phyloP scores from a whole-genome alignment of 768 basidiomycete species.

The Kwoniella europaea region DNA sequence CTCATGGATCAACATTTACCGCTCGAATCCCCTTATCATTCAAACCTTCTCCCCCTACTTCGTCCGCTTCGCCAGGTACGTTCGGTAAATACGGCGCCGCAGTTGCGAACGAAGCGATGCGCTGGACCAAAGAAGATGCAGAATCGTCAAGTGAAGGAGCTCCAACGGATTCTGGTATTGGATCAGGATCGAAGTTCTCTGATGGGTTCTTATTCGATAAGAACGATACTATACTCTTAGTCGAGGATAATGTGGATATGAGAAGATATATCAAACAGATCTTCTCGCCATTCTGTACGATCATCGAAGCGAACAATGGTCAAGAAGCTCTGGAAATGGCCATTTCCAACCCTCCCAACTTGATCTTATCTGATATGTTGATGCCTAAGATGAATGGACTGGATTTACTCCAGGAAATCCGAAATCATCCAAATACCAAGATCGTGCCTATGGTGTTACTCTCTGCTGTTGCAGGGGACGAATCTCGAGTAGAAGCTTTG shows the following conservation, averaged over 20 bases:
- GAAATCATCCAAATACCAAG: constrained; percentile 38
- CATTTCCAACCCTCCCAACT: constrained; percentile 45
- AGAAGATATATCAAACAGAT: constrained; percentile 57
- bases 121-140: constrained; percentile 41
- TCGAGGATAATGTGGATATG: constrained; percentile 57
- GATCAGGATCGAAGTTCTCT: constrained; percentile 19
- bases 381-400: constrained; percentile 57
- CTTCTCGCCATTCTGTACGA: constrained; percentile 57
- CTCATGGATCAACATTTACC: constrained; percentile 51
- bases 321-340: constrained; percentile 51
- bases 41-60: neutral
- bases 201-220: constrained; percentile 55
- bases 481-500: constrained; percentile 58
- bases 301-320: constrained; percentile 57
- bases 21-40: constrained; percentile 42
- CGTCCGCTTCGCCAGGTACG: neutral
- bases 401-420: constrained; percentile 43
- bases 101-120: constrained; percentile 56
- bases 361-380: constrained; percentile 59
- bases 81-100: constrained; percentile 53
- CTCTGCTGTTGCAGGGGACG: constrained; percentile 57
- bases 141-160: constrained; percentile 32
- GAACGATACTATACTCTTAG: constrained; percentile 56
- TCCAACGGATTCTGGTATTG: constrained; percentile 17
- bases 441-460: constrained; percentile 56